These are phyloP conservation scores for Cytospora schulzeri DNA, from an alignment of 2,329 filamentous ascomycete genomes.

Conservation along the genomic window DNA sequence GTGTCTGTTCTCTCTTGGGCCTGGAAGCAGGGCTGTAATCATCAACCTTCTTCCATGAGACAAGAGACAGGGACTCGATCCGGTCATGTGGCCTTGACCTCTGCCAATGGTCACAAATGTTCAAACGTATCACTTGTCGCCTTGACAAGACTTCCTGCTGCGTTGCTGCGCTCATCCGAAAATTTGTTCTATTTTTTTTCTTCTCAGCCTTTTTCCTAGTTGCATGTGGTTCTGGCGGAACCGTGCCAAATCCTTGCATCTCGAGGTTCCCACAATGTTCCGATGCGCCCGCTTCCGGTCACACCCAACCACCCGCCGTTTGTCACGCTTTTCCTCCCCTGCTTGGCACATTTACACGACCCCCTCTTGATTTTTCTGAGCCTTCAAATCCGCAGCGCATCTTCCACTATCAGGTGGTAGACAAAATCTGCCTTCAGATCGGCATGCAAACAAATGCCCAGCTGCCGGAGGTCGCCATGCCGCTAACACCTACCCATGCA, in stretches of 20 bases:
- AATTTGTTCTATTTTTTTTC: slow-evolving; percentile 13
- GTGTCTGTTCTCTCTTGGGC: not conserved
- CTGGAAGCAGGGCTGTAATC: not conserved
- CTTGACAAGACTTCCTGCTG: not conserved
- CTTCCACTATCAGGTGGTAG: not conserved
- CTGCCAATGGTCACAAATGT: slow-evolving; percentile 7
- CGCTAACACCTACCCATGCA: not conserved
- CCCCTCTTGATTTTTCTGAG: not conserved
- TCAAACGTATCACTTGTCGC: slow-evolving; percentile 10
- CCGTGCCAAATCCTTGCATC: slow-evolving; percentile 4
- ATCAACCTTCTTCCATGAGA: not conserved
- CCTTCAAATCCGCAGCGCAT: not conserved
- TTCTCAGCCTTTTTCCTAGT: slow-evolving; percentile 16
- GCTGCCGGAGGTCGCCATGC: not conserved
- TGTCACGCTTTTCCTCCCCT: slow-evolving; percentile 4
- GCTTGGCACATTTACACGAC: not conserved
- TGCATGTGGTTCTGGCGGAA: slow-evolving; percentile 19
- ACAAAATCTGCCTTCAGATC: slow-evolving; percentile 3
- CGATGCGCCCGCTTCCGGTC: slow-evolving; percentile 5
- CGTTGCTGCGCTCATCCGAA: slow-evolving; percentile 3
- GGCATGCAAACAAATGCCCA: slow-evolving; percentile 10
- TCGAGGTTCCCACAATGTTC: slow-evolving; percentile 10
- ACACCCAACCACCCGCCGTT: not conserved
- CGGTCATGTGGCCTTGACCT: not conserved
- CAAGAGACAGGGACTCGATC: not conserved